Conservation (phyloP, 208 protist species). For the Wallacemonas collosoma region DNA sequence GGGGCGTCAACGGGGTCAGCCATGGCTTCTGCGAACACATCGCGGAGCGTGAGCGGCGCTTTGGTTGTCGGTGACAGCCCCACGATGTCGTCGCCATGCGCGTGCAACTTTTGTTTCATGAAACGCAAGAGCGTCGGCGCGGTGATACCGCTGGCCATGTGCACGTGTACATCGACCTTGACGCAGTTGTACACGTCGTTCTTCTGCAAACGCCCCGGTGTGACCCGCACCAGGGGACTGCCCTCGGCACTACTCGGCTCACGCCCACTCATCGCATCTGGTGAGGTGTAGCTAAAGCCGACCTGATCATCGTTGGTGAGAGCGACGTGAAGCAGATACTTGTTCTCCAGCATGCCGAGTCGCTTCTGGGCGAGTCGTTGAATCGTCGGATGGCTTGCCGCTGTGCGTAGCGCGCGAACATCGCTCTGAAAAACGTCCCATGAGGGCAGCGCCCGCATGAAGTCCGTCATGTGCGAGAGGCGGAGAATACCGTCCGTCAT, state of each 20-base stretch:
- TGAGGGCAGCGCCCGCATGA: conserved; percentile 42
- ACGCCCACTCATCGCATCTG: neutral
- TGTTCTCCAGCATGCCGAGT: conserved; percentile 82
- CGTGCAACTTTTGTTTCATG: conserved; percentile 64
- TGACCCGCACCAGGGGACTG: neutral
- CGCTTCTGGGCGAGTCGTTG: conserved; percentile 78
- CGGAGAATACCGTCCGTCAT: conserved; percentile 34
- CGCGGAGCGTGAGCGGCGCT: conserved; percentile 32
- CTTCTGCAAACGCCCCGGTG: conserved; percentile 6
- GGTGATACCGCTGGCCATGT: conserved; percentile 82
- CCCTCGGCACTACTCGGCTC: neutral
- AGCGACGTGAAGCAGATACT: conserved; percentile 77
- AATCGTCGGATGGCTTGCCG: conserved; percentile 36
- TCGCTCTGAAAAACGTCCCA: conserved; percentile 72
- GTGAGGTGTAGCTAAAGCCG: conserved; percentile 17
- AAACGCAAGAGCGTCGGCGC: conserved; percentile 70
- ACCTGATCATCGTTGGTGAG: conserved; percentile 83
- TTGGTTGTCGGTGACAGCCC: conserved; percentile 34
- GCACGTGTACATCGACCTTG: conserved; percentile 88
- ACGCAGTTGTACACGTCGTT: conserved; percentile 76
- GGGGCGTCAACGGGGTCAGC: neutral
- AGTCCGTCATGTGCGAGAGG: conserved; percentile 19
- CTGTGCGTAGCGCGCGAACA: conserved; percentile 42
- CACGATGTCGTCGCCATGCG: conserved; percentile 71
- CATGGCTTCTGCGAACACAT: conserved; percentile 39